Conservation (phyloP, 441 rosid genomes). For the Pelargonium cotyledonis region DNA sequence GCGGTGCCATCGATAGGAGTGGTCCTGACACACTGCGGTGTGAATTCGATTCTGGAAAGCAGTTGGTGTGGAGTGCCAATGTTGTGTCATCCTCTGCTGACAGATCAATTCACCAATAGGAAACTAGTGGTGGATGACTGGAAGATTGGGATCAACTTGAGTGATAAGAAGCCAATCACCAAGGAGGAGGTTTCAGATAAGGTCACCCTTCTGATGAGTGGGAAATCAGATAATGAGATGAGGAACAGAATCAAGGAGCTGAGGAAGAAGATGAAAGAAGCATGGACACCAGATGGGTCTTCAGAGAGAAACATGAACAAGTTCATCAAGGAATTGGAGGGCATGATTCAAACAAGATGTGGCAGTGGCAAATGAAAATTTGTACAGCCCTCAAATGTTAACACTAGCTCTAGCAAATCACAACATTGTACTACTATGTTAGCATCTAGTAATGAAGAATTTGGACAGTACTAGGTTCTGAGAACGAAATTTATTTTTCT, state of each 20-base stretch:
- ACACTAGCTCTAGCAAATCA: too few species aligned
- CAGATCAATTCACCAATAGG: conserved; percentile 63
- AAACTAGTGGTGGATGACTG: conserved; percentile 61
- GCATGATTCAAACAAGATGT: conserved; percentile 17
- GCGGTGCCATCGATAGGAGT: conserved; percentile 32
- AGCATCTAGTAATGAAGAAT: too few species aligned
- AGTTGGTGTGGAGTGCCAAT: conserved; percentile 48
- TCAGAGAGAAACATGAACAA: conserved; percentile 37
- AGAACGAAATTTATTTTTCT: too few species aligned
- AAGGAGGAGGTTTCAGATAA: conserved; percentile 43
- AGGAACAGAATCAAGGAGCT: conserved; percentile 29
- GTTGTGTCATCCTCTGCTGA: conserved; percentile 46
- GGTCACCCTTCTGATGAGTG: conserved; percentile 32
- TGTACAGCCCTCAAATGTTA: too few species aligned
- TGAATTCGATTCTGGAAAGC: conserved; percentile 55
- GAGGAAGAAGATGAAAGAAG: conserved; percentile 34
- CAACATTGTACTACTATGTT: too few species aligned
- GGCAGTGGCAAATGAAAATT: too few species aligned
- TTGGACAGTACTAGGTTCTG: too few species aligned
- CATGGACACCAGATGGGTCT: conserved; percentile 39
- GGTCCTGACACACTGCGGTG: conserved; percentile 29
- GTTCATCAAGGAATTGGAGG: conserved; percentile 32
- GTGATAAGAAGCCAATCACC: conserved; percentile 23
- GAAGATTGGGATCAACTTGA: conserved; percentile 52
- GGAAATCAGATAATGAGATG: conserved; percentile 27